These are phyloP conservation scores for Ajuga chamaepitys DNA, from an alignment of 257 asterid species.

Conservation along the genomic window DNA sequence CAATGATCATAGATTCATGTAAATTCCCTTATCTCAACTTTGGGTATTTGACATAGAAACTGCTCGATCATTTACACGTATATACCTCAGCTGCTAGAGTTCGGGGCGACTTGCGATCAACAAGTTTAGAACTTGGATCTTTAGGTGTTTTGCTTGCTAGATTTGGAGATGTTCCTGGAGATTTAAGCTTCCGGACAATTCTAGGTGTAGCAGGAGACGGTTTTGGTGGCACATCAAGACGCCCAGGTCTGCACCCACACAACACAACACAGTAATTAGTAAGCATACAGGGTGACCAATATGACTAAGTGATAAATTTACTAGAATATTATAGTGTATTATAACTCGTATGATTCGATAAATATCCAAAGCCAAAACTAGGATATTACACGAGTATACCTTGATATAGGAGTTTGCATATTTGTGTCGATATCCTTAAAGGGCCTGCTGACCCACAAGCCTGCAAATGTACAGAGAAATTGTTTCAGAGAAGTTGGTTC, in stretches of 20 bases:
- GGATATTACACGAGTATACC: conserved; percentile 32
- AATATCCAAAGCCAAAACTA: background rate
- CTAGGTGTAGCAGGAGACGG: conserved; percentile 35
- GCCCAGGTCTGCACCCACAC: conserved; percentile 27
- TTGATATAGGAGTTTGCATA: conserved; percentile 83
- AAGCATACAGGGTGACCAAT: background rate
- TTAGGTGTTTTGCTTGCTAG: conserved; percentile 39
- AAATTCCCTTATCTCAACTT: no score
- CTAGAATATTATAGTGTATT: background rate
- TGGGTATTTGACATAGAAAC: background rate
- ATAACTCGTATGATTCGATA: background rate
- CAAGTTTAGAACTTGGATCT: conserved; percentile 54
- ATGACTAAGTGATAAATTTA: no score
- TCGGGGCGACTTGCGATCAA: conserved; percentile 52
- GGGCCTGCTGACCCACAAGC: conserved; percentile 54
- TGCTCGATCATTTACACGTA: background rate
- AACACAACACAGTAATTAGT: background rate
- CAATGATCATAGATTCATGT: no score
- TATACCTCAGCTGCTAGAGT: conserved; percentile 57
- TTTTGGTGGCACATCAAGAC: conserved; percentile 40
- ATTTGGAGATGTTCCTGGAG: conserved; percentile 41
- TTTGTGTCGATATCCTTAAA: conserved; percentile 20
- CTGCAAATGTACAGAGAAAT: conserved; percentile 34
- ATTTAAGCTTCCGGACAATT: conserved; percentile 46
- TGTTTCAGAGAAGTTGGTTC: conserved; percentile 17